Base-by-base conservation (phyloP, 176 grass and related monocot genomes). In the Ensete ventricosum region DNA sequence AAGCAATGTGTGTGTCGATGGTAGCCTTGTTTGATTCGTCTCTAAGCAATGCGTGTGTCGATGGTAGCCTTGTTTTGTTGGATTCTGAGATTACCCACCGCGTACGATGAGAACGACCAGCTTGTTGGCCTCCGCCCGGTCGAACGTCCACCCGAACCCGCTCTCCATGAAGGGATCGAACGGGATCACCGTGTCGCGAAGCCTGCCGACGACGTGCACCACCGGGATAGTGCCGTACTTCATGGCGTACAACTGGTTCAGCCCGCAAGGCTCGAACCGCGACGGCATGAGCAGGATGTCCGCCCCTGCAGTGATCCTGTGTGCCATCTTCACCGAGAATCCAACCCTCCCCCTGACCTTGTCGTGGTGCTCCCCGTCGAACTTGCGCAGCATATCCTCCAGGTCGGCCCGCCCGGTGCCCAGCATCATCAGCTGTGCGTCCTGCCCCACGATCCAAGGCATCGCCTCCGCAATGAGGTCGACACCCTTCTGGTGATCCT, bases 211-310 rank as follows among this genome's bases (percentile, higher is more conserved):
- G 16, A 86, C 86, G 81, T 99, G 95, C 82, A 94, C 95, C 75
- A 99, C 90, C 20, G 95, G 90, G 19, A 94, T 72, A 0, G 86
- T 99, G 22, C 95, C 95, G 74, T 99, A 99, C 50, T 80, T 82
- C 90, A 94, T 91, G 1, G 95, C 90, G 55, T 94, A 99, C 19
- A 99, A 81, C 83, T 99, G 95, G 84, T 99, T 94, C 72, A 94
- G 82, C 65, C 95, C 90, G 75, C 95, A 99, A 29, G 95, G 95
- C 84, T 98, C 88, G 67, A 93, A 98, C 82, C 86, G 81, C 13
- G 95, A 98, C 52, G 90, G 95, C 95, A 99, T 99, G 11, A 94
- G 71, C 9, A 99, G 54, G 1, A 91, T 25, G 60, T 99, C 90
- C 0, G 84, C 86, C 6, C 88, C 88, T 72, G 95, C 86, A 23